Evolutionary conservation across 2,329 filamentous ascomycete species (phyloP), one percentile per base, ranked within the genome.

Genomic region (Sordariomycetes sp.): DNA sequence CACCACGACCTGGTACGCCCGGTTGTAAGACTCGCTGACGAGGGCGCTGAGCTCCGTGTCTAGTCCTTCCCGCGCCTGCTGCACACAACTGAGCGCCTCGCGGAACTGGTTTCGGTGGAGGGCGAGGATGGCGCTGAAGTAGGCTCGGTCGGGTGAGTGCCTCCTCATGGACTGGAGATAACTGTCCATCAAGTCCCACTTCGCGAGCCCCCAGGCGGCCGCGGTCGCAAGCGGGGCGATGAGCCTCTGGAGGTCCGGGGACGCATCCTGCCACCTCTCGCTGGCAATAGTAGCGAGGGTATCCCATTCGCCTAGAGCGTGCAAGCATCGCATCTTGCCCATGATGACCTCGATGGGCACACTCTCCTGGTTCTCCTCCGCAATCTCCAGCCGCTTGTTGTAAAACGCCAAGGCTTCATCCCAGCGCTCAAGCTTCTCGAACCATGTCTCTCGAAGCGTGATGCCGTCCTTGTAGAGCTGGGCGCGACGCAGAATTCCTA

Each of bases 321-420:
- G 94, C 61, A 97, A 74, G 77, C 94, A 99, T 53, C 94, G 85
- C 94, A 99, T 99, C 73, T 99, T 99, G 62, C 94, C 94, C 91
- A 99, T 97, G 36, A 95, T 90, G 57, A 99, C 90, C 60, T 97
- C 94, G 60, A 99, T 90, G 0, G 90, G 90, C 0, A 76, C 72
- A 55, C 76, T 72, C 65, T 96, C 92, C 17, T 53, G 15, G 51
- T 57, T 42, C 15, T 52, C 52, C 39, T 57, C 55, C 5, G 55
- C 55, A 39, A 42, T 50, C n/a, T 42, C 55, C 13, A 57, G 48
- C 52, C 92, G 87, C 66, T 89, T 86, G 64, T 94, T 89, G 67
- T 97, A 97, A 53, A 94, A 95, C 52, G 86, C 84, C 58, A 99
- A 76, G 2, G 94, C 94, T 70, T 99, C 95, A 62, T 99, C 95